Evolutionary conservation across 2,329 filamentous ascomycete genomes (phyloP).

Genomic region (Gaeumannomyces tritici): DNA sequence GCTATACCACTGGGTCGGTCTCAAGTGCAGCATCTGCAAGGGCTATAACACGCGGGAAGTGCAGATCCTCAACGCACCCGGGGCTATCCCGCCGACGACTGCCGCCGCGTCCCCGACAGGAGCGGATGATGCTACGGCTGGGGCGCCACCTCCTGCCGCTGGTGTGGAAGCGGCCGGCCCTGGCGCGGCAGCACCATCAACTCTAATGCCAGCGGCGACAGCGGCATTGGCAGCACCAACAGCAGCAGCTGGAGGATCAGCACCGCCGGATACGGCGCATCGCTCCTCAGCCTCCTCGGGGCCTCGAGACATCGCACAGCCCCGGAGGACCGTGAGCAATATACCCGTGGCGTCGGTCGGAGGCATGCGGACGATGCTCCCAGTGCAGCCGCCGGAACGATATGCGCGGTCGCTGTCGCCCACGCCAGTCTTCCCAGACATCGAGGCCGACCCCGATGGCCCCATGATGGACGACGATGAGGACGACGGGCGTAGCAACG

Average conservation of each 20-base stretch:
- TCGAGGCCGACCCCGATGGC: constrained; percentile 4
- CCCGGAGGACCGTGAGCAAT: background rate
- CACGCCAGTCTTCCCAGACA: constrained; percentile 9
- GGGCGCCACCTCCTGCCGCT: background rate
- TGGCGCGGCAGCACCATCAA: background rate
- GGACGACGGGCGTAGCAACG: constrained; percentile 38
- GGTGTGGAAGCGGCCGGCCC: too few relatives aligned
- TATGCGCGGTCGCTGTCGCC: constrained; percentile 36
- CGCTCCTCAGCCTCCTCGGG: background rate
- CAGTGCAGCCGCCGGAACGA: constrained; percentile 24
- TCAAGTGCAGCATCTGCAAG: constrained; percentile 71
- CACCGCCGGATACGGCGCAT: too few relatives aligned
- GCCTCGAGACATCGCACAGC: background rate
- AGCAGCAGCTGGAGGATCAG: background rate
- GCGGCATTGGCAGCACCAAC: too few relatives aligned
- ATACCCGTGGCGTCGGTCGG: constrained; percentile 4
- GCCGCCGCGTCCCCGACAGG: too few relatives aligned
- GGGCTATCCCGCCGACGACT: background rate
- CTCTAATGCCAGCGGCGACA: background rate
- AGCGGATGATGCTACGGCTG: background rate
- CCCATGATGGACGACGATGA: constrained; percentile 6
- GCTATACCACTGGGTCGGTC: constrained; percentile 85
- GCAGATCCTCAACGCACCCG: constrained; percentile 41
- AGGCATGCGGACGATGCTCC: constrained; percentile 18
- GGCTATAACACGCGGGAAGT: constrained; percentile 63